phyloP scores from a whole-genome alignment of 2,329 filamentous ascomycete species.

The Colletotrichum aenigma region DNA sequence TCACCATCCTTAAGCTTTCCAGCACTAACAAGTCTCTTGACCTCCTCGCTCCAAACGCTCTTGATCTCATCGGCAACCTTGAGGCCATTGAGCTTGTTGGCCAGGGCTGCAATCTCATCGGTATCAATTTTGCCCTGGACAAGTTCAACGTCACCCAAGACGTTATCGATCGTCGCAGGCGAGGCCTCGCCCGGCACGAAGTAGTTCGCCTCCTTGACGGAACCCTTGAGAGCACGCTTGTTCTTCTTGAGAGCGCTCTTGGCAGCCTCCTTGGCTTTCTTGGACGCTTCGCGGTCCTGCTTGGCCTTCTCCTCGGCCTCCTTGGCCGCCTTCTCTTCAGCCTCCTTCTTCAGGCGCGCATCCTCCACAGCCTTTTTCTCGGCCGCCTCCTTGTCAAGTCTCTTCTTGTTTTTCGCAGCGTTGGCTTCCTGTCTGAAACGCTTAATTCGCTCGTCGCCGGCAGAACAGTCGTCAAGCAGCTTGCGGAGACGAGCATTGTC shows the following conservation, averaged over 20 bases:
- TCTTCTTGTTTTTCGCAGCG: slow-evolving; percentile 96
- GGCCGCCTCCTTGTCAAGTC: slow-evolving; percentile 86
- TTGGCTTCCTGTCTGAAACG: slow-evolving; percentile 91
- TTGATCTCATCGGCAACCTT: slow-evolving; percentile 88
- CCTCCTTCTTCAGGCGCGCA: slow-evolving; percentile 80
- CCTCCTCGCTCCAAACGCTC: slow-evolving; percentile 78
- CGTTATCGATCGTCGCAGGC: slow-evolving; percentile 79
- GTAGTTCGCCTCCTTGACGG: slow-evolving; percentile 98
- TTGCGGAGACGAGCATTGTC: slow-evolving; percentile 90
- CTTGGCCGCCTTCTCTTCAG: slow-evolving; percentile 78
- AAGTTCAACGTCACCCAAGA: slow-evolving; percentile 84
- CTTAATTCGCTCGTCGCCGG: slow-evolving; percentile 94
- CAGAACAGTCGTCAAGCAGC: slow-evolving; percentile 84
- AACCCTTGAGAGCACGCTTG: slow-evolving; percentile 93
- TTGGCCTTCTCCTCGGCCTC: slow-evolving; percentile 90
- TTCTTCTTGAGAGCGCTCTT: slow-evolving; percentile 99
- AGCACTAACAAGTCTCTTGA: slow-evolving; percentile 75
- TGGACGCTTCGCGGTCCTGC: slow-evolving; percentile 78
- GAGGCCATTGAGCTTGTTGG: slow-evolving; percentile 77
- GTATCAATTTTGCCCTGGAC: slow-evolving; percentile 87
- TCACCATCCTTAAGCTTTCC: slow-evolving; percentile 90
- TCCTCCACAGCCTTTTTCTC: slow-evolving; percentile 88
- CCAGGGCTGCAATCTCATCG: slow-evolving; percentile 86
- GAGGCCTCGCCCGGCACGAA: slow-evolving; percentile 76
- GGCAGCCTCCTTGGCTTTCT: slow-evolving; percentile 98